These are phyloP conservation scores for Monilinia aucupariae DNA, from an alignment of 2,329 filamentous ascomycete species.

Conservation along the genomic window DNA sequence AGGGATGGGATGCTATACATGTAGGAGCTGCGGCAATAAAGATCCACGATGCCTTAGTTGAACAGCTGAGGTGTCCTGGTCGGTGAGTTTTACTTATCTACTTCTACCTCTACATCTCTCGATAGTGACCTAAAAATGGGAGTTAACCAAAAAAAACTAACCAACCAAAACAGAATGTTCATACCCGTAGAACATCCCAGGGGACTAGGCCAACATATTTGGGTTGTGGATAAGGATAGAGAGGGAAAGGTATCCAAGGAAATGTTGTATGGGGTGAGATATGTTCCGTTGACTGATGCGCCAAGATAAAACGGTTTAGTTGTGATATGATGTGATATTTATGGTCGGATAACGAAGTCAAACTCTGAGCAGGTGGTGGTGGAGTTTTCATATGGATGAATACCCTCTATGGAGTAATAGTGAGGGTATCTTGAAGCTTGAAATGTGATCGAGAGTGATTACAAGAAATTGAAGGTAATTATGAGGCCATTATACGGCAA, in stretches of 20 bases:
- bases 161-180: constrained; percentile 51
- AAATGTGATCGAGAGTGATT: background rate
- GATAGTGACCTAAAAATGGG: background rate
- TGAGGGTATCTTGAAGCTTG: background rate
- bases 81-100: constrained; percentile 38
- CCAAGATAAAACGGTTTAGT: constrained; percentile 36
- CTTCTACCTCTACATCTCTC: background rate
- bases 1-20: constrained; percentile 86
- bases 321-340: background rate
- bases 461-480: background rate
- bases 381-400: background rate
- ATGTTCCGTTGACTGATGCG: constrained; percentile 72
- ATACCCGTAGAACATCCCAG: constrained; percentile 62
- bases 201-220: constrained; percentile 48
- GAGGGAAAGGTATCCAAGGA: constrained; percentile 56
- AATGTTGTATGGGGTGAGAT: constrained; percentile 65
- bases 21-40: constrained; percentile 80
- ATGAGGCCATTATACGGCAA: too few relatives aligned
- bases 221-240: constrained; percentile 66
- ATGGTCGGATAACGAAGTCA: background rate
- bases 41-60: constrained; percentile 65
- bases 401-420: background rate
- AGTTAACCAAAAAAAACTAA: background rate
- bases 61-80: constrained; percentile 74
- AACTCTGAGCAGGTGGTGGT: background rate